Evolutionary conservation across 345 rosid species (phyloP), one percentile per base, ranked within the genome.

Genomic region (Ricinus communis): DNA sequence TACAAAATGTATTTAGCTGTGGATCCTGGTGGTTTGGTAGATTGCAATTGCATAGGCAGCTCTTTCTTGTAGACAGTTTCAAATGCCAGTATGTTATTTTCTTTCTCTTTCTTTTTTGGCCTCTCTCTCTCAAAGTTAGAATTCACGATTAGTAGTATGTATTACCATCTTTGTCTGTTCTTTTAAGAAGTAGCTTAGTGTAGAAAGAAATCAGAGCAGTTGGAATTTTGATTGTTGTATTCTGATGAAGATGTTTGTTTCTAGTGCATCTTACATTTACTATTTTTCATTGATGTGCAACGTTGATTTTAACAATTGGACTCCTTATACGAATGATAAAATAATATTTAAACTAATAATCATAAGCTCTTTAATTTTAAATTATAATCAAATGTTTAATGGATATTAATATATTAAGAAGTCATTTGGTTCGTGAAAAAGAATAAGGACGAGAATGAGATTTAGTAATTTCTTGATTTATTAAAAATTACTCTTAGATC

Each of bases 11-110:
- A 41, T 64, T 58, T 5, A 58, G 9, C 55, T 36, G 49, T 59
- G 68, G 47, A 67, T 57, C 68, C 31, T 59, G 70, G 49, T 19
- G 47, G 62, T 59, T 38, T 40, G 43, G 40, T 76, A 70, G 75
- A 30, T 62, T 57, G 13, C 53, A 28, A 61, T 66, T 57, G n/a
- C 62, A 24, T 65, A 50, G 74, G 71, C 61, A 28, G 58, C 43
- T 41, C 28, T 41, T 53, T 41, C 16, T 73, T 16, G 66, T 50
- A 38, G 21, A 65, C 46, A 53, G 45, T 54, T 74, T 68, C 46
- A 38, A 64, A 61, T 55, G 62, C 66, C 71, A 43, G 19, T 64
- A 60, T 38, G 52, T 57, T 47, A 12, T 54, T 76, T 45, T 28
- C n/a, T n/a, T n/a, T n/a, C n/a, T n/a, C n/a, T n/a, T n/a, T n/a